Percentiles rank a stretch among this genome's conserved stretches.
These are phyloP conservation scores for Aphanomyces astaci DNA, from an alignment of 352 stramenopile genomes.

Conservation along the genomic window DNA sequence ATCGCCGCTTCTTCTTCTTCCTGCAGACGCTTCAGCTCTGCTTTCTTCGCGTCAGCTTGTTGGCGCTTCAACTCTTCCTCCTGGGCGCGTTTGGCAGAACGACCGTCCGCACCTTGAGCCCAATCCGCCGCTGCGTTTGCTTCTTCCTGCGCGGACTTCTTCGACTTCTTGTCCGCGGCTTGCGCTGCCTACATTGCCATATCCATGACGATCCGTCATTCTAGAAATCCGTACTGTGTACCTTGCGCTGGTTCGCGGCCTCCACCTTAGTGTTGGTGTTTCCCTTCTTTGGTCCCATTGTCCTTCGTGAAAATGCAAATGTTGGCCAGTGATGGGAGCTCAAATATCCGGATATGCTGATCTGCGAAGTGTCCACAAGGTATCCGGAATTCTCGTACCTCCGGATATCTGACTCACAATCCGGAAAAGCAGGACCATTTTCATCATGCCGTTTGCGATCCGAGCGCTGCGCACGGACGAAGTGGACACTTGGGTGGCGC, in stretches of 20 bases:
- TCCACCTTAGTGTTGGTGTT: conserved; percentile 66
- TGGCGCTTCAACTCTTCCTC: conserved; percentile 55
- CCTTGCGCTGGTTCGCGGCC: conserved; percentile 62
- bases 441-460: background rate
- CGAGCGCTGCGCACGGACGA: background rate
- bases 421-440: background rate
- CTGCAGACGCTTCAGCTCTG: conserved; percentile 61
- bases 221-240: background rate
- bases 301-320: conserved; percentile 15
- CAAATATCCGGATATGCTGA: conserved; percentile 3
- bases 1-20: conserved; percentile 52
- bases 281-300: conserved; percentile 44
- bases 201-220: background rate
- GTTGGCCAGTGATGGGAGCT: conserved; percentile 7
- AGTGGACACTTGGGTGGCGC: conserved; percentile 14
- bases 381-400: background rate
- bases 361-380: background rate
- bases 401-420: background rate
- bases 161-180: conserved; percentile 49
- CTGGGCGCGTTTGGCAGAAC: conserved; percentile 35
- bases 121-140: conserved; percentile 46
- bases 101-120: conserved; percentile 45
- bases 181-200: conserved; percentile 27
- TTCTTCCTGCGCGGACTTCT: conserved; percentile 36
- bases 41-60: conserved; percentile 58